Conservation (phyloP, 306 rosid species). For the Casuarina glauca region DNA sequence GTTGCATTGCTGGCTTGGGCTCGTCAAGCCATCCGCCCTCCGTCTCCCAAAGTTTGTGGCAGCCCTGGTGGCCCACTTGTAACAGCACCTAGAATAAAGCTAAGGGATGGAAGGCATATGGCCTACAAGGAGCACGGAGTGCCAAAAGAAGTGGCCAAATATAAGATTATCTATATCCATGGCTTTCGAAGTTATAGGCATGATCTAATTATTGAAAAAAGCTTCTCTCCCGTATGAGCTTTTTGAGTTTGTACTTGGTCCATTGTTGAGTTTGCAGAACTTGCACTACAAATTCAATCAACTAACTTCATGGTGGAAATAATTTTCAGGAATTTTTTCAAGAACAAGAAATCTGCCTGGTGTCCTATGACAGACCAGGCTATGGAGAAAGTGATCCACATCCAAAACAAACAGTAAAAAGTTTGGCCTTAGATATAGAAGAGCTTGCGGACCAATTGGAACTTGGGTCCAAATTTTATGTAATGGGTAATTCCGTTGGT, state of each 20-base stretch:
- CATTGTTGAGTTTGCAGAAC: neutral
- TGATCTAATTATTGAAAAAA: constrained; percentile 10
- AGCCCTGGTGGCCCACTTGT: constrained; percentile 52
- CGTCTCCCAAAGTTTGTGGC: constrained; percentile 47
- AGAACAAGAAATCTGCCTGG: constrained; percentile 35
- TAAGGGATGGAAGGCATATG: constrained; percentile 64
- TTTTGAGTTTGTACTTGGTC: neutral
- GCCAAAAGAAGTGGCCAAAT: constrained; percentile 37
- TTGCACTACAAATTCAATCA: neutral
- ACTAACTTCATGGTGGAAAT: neutral
- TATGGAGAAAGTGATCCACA: constrained; percentile 56
- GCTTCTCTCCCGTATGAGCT: constrained; percentile 20
- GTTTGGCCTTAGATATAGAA: constrained; percentile 49
- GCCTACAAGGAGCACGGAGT: constrained; percentile 69
- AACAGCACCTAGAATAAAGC: constrained; percentile 53
- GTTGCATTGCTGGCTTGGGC: constrained; percentile 36
- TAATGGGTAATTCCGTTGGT: constrained; percentile 48
- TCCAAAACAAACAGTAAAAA: constrained; percentile 24
- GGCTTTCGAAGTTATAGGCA: constrained; percentile 34
- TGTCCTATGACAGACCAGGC: constrained; percentile 50
- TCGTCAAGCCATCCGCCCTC: constrained; percentile 33
- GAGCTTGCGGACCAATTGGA: constrained; percentile 48
- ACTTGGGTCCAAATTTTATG: constrained; percentile 42
- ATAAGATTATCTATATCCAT: constrained; percentile 51
- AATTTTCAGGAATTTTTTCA: constrained; percentile 34